phyloP scores from a whole-genome alignment of 2,329 filamentous ascomycete genomes.

The Cercospora beticola region DNA sequence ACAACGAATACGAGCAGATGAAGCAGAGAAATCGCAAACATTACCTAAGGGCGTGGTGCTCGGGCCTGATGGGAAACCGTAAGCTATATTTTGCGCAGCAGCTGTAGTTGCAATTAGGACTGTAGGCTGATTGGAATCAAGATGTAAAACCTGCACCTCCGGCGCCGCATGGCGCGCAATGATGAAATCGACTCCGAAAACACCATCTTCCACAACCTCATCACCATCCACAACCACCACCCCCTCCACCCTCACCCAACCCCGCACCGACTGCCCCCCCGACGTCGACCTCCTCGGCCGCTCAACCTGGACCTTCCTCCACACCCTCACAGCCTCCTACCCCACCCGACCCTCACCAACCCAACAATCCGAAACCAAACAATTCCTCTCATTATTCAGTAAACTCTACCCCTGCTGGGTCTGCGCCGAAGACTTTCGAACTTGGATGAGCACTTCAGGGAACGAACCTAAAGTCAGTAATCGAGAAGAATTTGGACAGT shows the following conservation, averaged over 20 bases:
- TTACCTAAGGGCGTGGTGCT: constrained; percentile 71
- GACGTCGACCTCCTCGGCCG: constrained; percentile 86
- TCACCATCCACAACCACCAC: constrained; percentile 30
- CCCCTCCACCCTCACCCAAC: neutral
- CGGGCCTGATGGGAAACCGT: constrained; percentile 83
- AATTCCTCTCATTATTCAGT: constrained; percentile 78
- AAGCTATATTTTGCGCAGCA: constrained; percentile 40
- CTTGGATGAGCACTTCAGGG: constrained; percentile 65
- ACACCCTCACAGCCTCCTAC: constrained; percentile 86
- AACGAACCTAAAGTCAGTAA: constrained; percentile 63
- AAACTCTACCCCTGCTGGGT: constrained; percentile 93
- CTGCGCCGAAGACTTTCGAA: constrained; percentile 87
- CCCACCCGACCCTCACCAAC: constrained; percentile 65
- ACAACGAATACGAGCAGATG: constrained; percentile 22
- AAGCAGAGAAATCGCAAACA: constrained; percentile 31
- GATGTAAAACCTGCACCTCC: constrained; percentile 70
- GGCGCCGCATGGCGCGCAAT: constrained; percentile 60
- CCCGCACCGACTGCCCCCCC: constrained; percentile 71
- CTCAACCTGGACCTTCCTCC: constrained; percentile 88
- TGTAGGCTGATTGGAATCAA: constrained; percentile 37
- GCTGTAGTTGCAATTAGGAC: neutral
- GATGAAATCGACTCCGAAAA: constrained; percentile 35
- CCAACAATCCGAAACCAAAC: constrained; percentile 73
- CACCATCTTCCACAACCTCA: constrained; percentile 22
- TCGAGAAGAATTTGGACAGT: constrained; percentile 70